These are phyloP conservation scores for Anisodus tanguticus DNA, from an alignment of 257 asterid species.

Conservation along the genomic window DNA sequence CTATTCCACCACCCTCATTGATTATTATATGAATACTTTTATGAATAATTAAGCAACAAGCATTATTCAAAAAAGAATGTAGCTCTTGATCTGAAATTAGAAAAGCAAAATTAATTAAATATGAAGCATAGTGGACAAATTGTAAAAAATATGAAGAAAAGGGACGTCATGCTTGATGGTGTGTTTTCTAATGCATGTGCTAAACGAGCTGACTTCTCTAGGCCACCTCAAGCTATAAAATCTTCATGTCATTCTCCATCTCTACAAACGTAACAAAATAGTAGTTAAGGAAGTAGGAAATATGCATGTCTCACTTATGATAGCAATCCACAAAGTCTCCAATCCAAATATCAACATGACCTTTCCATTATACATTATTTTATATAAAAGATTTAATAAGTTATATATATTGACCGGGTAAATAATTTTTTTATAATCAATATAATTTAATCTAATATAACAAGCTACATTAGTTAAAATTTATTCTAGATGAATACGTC, in stretches of 20 bases:
- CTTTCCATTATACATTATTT: not conserved
- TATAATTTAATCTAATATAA: not conserved
- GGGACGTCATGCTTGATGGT: not conserved
- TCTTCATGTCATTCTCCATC: conserved; percentile 12
- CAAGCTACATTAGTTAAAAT: not conserved
- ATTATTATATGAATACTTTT: not conserved
- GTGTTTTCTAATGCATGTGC: conserved; percentile 26
- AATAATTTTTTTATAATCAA: not conserved
- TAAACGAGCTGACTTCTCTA: conserved; percentile 27
- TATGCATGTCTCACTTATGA: not conserved
- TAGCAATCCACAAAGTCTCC: conserved; percentile 16
- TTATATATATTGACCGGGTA: not conserved
- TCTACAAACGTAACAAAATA: conserved; percentile 3
- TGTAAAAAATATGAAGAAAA: conserved; percentile 12
- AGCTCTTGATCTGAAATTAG: not conserved
- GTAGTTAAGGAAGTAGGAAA: conserved; percentile 29
- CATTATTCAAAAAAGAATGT: not conserved
- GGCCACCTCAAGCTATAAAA: not conserved
- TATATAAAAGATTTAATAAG: not conserved
- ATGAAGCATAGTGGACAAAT: not conserved
- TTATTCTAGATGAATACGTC: not conserved
- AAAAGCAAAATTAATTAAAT: not conserved
- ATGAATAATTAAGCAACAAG: not conserved
- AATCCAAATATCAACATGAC: not conserved
- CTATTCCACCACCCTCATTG: not conserved